Percentiles rank a stretch among this genome's conserved stretches.
Evolutionary conservation across 441 rosid genomes (phyloP).

Genomic region (Cnidoscolus chayamansa): DNA sequence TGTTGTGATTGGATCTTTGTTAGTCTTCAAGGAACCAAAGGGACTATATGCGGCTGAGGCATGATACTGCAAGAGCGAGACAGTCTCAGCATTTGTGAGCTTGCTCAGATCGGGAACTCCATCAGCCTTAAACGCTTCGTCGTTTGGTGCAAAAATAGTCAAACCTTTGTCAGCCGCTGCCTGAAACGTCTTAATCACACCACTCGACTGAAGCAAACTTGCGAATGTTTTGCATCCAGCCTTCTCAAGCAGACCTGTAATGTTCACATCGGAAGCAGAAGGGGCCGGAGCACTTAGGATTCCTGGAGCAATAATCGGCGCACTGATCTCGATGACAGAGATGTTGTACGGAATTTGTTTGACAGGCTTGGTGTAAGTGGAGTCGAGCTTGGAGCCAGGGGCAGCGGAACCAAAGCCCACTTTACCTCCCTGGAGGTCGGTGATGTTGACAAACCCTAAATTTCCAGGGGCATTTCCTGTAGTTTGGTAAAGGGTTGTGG

Average conservation of each 20-base stretch:
- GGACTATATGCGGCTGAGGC: slow-evolving; percentile 65
- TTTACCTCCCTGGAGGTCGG: slow-evolving; percentile 81
- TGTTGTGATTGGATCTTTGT: slow-evolving; percentile 52
- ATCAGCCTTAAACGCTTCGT: slow-evolving; percentile 75
- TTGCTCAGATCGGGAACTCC: slow-evolving; percentile 75
- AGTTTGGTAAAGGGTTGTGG: slow-evolving; percentile 89
- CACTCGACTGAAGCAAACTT: slow-evolving; percentile 49
- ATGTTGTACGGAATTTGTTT: slow-evolving; percentile 78
- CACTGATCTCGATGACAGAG: slow-evolving; percentile 60
- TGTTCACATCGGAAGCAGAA: slow-evolving; percentile 57
- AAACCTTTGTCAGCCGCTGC: slow-evolving; percentile 63
- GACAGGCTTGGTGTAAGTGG: slow-evolving; percentile 64
- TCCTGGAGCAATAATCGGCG: slow-evolving; percentile 71
- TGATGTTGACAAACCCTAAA: slow-evolving; percentile 74
- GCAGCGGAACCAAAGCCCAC: slow-evolving; percentile 82
- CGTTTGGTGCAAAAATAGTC: slow-evolving; percentile 81
- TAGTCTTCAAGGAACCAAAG: slow-evolving; percentile 60
- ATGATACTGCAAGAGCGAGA: slow-evolving; percentile 69
- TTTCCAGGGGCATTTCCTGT: slow-evolving; percentile 91
- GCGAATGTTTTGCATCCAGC: slow-evolving; percentile 90
- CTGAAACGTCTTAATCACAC: slow-evolving; percentile 70
- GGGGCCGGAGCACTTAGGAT: slow-evolving; percentile 64
- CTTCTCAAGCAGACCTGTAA: slow-evolving; percentile 75
- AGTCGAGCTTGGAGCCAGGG: slow-evolving; percentile 79
- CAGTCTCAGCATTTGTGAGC: slow-evolving; percentile 68